A percentile compares a stretch with the other conserved stretches of the same genome.
These are phyloP conservation scores for Coemansia sp. DNA, from an alignment of 192 early-diverging fungal species.

Conservation along the genomic window DNA sequence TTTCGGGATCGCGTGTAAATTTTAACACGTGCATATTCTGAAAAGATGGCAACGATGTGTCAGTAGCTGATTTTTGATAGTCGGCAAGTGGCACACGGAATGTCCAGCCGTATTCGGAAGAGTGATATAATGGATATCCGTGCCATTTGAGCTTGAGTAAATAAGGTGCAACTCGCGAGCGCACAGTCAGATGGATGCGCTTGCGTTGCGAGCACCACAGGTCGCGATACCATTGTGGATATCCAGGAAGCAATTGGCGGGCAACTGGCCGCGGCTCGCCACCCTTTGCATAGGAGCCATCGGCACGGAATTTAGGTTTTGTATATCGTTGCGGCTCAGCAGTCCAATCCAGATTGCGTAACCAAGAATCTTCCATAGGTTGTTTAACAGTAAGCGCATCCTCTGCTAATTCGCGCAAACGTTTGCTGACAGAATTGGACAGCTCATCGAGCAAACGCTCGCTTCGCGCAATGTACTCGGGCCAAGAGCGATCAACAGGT, in stretches of 20 bases:
- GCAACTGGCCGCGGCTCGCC: constrained; percentile 50
- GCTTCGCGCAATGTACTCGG: constrained; percentile 62
- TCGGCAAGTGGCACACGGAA: constrained; percentile 65
- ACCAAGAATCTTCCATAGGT: constrained; percentile 72
- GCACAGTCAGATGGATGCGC: constrained; percentile 65
- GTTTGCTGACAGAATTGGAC: constrained; percentile 52
- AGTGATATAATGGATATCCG: constrained; percentile 75
- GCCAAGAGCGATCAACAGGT: constrained; percentile 79
- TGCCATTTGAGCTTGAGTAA: constrained; percentile 82
- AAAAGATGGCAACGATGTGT: constrained; percentile 12
- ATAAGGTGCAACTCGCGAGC: constrained; percentile 75
- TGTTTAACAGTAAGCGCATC: constrained; percentile 35
- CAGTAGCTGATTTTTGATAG: constrained; percentile 20
- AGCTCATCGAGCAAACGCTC: constrained; percentile 59
- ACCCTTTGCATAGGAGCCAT: constrained; percentile 45
- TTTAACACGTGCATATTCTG: constrained; percentile 35
- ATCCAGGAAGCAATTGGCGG: constrained; percentile 55
- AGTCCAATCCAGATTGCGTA: constrained; percentile 76
- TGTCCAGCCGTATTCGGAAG: constrained; percentile 72
- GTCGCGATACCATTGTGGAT: constrained; percentile 81
- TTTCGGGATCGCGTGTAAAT: constrained; percentile 47
- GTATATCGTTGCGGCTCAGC: constrained; percentile 53
- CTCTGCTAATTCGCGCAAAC: constrained; percentile 50
- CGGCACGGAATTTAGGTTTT: constrained; percentile 28
- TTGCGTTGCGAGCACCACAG: constrained; percentile 64